These are phyloP conservation scores for Salix arbutifolia DNA, from an alignment of 345 rosid species.

Conservation along the genomic window DNA sequence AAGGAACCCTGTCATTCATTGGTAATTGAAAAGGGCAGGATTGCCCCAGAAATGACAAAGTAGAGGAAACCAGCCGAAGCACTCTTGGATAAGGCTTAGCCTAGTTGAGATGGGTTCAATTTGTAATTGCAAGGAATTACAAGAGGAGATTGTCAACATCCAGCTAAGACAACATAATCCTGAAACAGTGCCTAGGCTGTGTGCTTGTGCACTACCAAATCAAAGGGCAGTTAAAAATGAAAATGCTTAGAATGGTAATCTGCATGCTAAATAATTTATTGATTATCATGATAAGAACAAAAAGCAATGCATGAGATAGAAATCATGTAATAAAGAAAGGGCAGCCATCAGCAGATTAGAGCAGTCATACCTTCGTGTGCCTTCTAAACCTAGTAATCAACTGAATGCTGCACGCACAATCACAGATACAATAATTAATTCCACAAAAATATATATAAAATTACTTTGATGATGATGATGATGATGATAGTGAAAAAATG, in stretches of 20 bases:
- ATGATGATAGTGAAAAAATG: too few species aligned
- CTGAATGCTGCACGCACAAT: too few species aligned
- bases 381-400: too few species aligned
- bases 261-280: not conserved
- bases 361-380: too few species aligned
- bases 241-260: not conserved
- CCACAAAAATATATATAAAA: too few species aligned
- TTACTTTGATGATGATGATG: too few species aligned
- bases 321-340: too few species aligned
- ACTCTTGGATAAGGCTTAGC: not conserved
- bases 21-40: not conserved
- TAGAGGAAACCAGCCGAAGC: not conserved
- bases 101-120: not conserved
- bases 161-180: not conserved
- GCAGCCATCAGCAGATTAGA: too few species aligned
- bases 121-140: not conserved
- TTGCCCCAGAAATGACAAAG: not conserved
- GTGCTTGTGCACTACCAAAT: not conserved
- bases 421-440: too few species aligned
- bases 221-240: not conserved
- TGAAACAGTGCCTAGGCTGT: not conserved
- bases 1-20: constrained; percentile 1
- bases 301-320: too few species aligned
- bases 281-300: not conserved
- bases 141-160: not conserved